phyloP scores from a whole-genome alignment of 352 stramenopile genomes.

The Phytophthora tentaculata region DNA sequence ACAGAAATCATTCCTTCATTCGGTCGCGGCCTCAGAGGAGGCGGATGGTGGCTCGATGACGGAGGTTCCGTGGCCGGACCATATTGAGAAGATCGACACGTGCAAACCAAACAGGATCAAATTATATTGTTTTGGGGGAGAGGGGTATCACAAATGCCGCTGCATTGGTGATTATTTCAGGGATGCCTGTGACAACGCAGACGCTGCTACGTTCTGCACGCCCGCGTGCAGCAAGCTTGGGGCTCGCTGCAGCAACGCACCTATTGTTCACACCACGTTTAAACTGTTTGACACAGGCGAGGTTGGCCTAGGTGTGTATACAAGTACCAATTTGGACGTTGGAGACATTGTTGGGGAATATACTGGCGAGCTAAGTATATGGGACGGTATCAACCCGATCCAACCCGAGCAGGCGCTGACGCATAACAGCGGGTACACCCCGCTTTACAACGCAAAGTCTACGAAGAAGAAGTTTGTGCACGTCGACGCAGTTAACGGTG shows the following conservation, averaged over 20 bases:
- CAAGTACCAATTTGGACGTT: background rate
- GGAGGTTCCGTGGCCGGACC: background rate
- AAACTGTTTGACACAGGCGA: slow-evolving; percentile 10
- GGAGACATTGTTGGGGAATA: background rate
- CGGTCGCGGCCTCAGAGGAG: background rate
- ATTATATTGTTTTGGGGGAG: background rate
- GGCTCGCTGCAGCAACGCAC: slow-evolving; percentile 15
- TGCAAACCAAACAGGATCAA: background rate
- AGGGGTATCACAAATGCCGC: background rate
- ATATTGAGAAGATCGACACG: background rate
- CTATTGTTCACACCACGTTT: background rate
- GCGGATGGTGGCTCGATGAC: background rate
- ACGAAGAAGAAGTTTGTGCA: background rate
- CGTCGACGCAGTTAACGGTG: background rate
- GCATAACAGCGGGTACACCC: slow-evolving; percentile 16
- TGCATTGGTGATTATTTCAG: background rate
- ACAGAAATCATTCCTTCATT: too few species aligned
- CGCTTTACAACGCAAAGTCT: slow-evolving; percentile 1
- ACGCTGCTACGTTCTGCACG: background rate
- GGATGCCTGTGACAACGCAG: background rate
- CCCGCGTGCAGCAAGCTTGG: too few species aligned
- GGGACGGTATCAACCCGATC: too few species aligned
- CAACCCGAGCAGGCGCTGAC: slow-evolving; percentile 1
- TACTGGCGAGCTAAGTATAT: background rate
- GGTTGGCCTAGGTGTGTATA: slow-evolving; percentile 1